phyloP scores from a whole-genome alignment of 2,329 filamentous ascomycete species.

The Hypoxylon sp. region DNA sequence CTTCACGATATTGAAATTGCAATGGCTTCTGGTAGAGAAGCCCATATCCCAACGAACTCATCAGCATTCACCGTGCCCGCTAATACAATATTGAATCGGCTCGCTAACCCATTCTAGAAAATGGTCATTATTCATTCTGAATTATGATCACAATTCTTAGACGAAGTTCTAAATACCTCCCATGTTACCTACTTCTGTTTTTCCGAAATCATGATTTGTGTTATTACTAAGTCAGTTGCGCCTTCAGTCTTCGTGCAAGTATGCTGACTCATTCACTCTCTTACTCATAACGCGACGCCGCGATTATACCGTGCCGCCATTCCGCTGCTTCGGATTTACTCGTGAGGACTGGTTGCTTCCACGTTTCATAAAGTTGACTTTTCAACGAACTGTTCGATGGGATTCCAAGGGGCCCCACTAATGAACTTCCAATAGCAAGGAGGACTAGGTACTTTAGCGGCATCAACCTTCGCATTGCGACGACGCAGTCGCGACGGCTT shows the following conservation, averaged over 20 bases:
- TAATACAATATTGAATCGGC: background rate
- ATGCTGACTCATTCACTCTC: background rate
- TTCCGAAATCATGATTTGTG: too few relatives aligned
- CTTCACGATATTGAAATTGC: background rate
- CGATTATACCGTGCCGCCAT: background rate
- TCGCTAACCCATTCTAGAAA: background rate
- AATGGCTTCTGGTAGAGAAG: background rate
- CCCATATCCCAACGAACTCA: background rate
- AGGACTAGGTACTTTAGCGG: background rate
- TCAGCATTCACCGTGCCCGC: background rate
- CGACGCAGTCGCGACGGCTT: conserved; percentile 1
- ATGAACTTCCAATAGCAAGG: background rate
- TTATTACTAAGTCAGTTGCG: background rate
- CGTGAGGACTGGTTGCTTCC: background rate
- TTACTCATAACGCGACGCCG: background rate
- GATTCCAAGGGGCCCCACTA: background rate
- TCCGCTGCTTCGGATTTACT: background rate
- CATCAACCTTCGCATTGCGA: background rate
- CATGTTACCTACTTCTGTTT: too few relatives aligned
- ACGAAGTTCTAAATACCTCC: background rate
- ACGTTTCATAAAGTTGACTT: background rate
- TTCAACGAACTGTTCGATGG: background rate
- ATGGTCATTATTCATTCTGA: background rate
- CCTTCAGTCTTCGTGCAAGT: background rate
- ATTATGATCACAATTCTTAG: background rate